Base-by-base conservation (phyloP, 2,329 filamentous ascomycete species). In the Pseudogymnoascus sp. region DNA sequence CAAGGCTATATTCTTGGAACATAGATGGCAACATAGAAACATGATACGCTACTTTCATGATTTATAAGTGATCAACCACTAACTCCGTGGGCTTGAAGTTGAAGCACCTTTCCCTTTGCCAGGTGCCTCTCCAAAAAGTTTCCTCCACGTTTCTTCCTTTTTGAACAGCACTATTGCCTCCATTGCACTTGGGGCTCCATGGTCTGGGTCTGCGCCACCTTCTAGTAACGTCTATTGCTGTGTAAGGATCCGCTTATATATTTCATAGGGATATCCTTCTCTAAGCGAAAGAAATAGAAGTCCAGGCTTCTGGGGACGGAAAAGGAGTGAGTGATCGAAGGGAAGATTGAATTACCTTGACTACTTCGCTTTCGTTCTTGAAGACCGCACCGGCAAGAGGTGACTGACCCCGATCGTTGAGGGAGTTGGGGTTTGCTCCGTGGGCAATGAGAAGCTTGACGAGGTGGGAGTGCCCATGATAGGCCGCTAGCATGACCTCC, bases 361-460 rank as follows among this genome's bases (percentile, higher is more conserved):
- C 79, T 2, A 89, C 82, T 3, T 79, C 80, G 59, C 81, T 78
- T 67, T 86, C 84, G 9, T 82, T 82, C 71, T 90, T 90, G 71
- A 90, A 90, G 7, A 90, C 82, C 0, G 86, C 86, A 0, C 87
- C 86, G 0, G 86, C 85, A 3, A 90, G 74, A 0, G 84, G 82
- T 63, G 83, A 87, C 72, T 90, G 87, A 0, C 83, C 83, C 45
- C 81, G 73, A 62, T 85, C 86, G 63, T 90, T 90, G 26, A 89
- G 67, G 1, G 79, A 75, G 70, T 90, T 88, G 0, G 85, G 78
- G 66, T 89, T 84, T 1, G 84, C 85, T 1, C 84, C 83, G 61
- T 82, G 76, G 26, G 80, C 74, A 1, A 89, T 70, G 9, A 90
- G 76, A 61, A 86, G 74, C 52, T 74, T 75, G 23, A 85, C 83